Conservation (phyloP, 768 basidiomycete genomes). For the Lactarius sp. region DNA sequence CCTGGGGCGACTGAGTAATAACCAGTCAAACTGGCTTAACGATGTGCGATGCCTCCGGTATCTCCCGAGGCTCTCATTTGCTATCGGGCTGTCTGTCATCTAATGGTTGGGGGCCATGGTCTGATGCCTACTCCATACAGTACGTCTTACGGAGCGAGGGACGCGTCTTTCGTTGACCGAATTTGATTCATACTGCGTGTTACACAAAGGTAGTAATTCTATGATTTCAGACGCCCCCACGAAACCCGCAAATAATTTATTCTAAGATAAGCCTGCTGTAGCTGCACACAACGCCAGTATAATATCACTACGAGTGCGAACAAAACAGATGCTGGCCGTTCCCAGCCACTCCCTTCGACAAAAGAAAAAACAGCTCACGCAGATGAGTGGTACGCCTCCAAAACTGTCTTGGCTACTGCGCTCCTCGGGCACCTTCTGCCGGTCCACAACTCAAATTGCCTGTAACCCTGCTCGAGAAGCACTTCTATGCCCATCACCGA, state of each 20-base stretch:
- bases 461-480: constrained; percentile 83
- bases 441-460: constrained; percentile 82
- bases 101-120: not conserved
- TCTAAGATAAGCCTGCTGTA: not conserved
- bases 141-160: not conserved
- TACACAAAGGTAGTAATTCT: not conserved
- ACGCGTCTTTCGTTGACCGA: not conserved
- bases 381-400: constrained; percentile 38
- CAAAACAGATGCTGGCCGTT: too few species aligned
- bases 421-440: constrained; percentile 53
- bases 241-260: not conserved
- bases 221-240: not conserved
- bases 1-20: not conserved
- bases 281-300: too few species aligned
- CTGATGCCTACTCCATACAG: not conserved
- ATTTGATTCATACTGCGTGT: not conserved
- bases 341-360: not conserved
- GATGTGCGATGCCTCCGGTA: not conserved
- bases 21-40: too few species aligned
- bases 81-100: not conserved
- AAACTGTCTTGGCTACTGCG: constrained; percentile 45
- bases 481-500: constrained; percentile 78
- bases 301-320: too few species aligned
- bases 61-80: not conserved
- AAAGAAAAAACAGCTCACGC: not conserved